Evolutionary conservation across 2,329 filamentous ascomycete genomes (phyloP), one percentile per base, ranked within the genome.

Genomic region (Hypoxylon sp.): DNA sequence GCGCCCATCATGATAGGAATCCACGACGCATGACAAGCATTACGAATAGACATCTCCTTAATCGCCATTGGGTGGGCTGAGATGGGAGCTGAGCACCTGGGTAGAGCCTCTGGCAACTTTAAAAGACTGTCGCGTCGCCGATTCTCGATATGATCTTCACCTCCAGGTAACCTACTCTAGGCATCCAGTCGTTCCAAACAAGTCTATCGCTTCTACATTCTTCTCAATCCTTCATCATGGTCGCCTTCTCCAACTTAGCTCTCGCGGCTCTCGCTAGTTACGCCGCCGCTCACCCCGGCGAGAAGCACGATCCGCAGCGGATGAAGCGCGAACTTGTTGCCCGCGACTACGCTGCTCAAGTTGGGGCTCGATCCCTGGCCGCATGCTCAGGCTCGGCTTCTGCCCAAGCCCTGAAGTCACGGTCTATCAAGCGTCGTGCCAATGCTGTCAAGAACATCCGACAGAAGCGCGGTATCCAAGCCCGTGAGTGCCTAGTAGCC

Each of bases 371-470:
- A 41, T 81, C 80, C 13, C 75, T 84, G 5, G 76, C 74, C 50
- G 71, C 79, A 56, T 84, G 82, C 63, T 76, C 80, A 5, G 79
- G 79, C 63, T 78, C 77, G 5, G 75, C 80, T 46, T 76, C 78
- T 57, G 76, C 79, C 19, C 78, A 79, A 57, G 79, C 79, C 21
- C 75, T 82, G 34, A 79, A 82, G 71, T 70, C 75, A 49, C 77
- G 78, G n/a, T 80, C 81, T 53, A 74, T 82, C 66, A 73, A 79
- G 65, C 81, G 82, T 41, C 81, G 82, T 55, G 79, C 76, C 28
- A 76, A 79, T 36, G 75, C 76, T 41, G 79, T 82, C 32, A 75
- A 80, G 63, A 73, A 77, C 38, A 73, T 83, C 56, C 79, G 81
- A 46, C 66, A 79, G 69, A 80, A 80, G 76, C 76, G 79, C 19